A percentile compares a stretch with the other conserved stretches of the same genome.
Conservation (phyloP, 441 rosid species). For the Gossypium lobatum region DNA sequence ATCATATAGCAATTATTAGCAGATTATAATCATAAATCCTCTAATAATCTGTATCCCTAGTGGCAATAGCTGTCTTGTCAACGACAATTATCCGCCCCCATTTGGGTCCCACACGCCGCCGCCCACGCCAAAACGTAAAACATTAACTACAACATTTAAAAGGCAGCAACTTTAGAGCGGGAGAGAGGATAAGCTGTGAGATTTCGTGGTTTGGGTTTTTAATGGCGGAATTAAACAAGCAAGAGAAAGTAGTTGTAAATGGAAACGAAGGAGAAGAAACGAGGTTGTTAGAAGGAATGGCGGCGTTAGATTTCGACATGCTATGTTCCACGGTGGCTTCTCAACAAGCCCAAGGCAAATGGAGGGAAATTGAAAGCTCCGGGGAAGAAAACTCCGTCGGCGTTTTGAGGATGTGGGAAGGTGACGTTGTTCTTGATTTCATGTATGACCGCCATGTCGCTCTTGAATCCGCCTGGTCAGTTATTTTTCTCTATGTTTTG, state of each 20-base stretch:
- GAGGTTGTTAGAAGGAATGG: slow-evolving; percentile 39
- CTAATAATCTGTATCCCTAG: slow-evolving; percentile 18
- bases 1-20: background rate
- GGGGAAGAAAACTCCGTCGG: slow-evolving; percentile 38
- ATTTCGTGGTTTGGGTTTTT: slow-evolving; percentile 10
- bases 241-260: slow-evolving; percentile 23
- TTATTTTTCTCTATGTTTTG: background rate
- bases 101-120: slow-evolving; percentile 29
- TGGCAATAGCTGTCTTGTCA: slow-evolving; percentile 46
- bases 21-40: background rate
- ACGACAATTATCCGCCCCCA: slow-evolving; percentile 4
- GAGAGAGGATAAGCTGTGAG: slow-evolving; percentile 7
- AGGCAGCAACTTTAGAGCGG: background rate
- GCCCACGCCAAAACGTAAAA: slow-evolving; percentile 23
- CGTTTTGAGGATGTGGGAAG: slow-evolving; percentile 94
- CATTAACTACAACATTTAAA: background rate
- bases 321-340: slow-evolving; percentile 67
- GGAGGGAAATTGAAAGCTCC: slow-evolving; percentile 31
- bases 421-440: slow-evolving; percentile 71
- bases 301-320: slow-evolving; percentile 59
- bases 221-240: slow-evolving; percentile 38
- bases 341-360: slow-evolving; percentile 87
- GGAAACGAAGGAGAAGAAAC: slow-evolving; percentile 18
- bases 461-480: slow-evolving; percentile 68
- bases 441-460: slow-evolving; percentile 72